A percentile compares a stretch with the other conserved stretches of the same genome.
Conservation (phyloP, 2,329 filamentous ascomycete genomes). For the Botrytis galanthina region DNA sequence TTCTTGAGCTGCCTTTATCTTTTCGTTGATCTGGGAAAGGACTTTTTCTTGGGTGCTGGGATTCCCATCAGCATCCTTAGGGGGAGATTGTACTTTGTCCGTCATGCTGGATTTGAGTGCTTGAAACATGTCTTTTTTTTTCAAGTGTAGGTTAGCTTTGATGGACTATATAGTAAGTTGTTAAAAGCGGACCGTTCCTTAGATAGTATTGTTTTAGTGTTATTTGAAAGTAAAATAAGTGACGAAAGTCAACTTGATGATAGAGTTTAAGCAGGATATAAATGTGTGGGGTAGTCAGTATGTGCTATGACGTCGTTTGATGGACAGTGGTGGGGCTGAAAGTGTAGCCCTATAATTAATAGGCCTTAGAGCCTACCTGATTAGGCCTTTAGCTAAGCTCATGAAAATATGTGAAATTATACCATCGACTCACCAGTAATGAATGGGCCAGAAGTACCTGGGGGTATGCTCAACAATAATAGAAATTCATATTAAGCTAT, state of each 20-base stretch:
- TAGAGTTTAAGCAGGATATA: constrained; percentile 16
- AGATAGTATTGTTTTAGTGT: background rate
- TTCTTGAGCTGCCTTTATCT: constrained; percentile 21
- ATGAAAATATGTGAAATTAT: background rate
- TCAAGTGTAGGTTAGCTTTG: background rate
- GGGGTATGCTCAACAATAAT: background rate
- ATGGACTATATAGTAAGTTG: background rate
- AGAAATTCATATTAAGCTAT: background rate
- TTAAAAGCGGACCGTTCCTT: background rate
- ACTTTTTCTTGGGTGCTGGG: constrained; percentile 26
- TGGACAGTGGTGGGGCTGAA: background rate
- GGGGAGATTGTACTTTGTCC: background rate
- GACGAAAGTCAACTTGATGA: background rate
- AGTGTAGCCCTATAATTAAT: background rate
- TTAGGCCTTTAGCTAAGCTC: background rate
- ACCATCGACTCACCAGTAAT: background rate
- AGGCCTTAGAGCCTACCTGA: background rate
- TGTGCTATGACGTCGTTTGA: constrained; percentile 17
- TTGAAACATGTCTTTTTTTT: constrained; percentile 3
- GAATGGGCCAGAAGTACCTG: background rate
- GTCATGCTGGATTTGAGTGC: constrained; percentile 4
- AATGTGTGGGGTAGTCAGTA: constrained; percentile 16
- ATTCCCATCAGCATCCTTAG: constrained; percentile 11
- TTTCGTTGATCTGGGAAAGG: constrained; percentile 23
- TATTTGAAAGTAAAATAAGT: background rate